Evolutionary conservation across 306 rosid genomes (phyloP).

Genomic region (Ziziphus jujuba): DNA sequence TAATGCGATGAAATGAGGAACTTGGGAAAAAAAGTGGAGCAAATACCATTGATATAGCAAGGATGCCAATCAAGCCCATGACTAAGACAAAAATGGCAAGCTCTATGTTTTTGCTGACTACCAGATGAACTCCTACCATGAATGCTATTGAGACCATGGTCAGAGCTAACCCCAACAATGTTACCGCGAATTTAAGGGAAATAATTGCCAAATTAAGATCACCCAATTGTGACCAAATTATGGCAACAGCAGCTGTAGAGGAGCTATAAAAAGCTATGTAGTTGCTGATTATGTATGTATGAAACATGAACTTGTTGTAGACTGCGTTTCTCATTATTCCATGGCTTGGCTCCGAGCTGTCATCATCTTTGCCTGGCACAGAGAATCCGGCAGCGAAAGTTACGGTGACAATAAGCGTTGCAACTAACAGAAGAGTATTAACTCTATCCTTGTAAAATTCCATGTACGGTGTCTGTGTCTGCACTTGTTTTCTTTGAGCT

Average conservation of each 20-base stretch:
- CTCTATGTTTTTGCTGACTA: slow-evolving; percentile 26
- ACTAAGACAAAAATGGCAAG: slow-evolving; percentile 16
- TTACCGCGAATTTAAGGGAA: neutral
- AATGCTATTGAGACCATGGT: slow-evolving; percentile 27
- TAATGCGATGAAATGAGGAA: neutral
- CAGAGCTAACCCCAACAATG: slow-evolving; percentile 31
- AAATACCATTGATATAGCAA: too few species aligned
- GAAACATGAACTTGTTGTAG: slow-evolving; percentile 5
- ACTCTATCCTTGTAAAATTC: neutral
- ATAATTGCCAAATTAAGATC: neutral
- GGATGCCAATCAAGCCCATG: neutral
- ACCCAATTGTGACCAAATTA: slow-evolving; percentile 37
- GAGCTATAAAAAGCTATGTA: slow-evolving; percentile 34
- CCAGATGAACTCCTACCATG: slow-evolving; percentile 30
- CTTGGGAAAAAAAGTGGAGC: neutral
- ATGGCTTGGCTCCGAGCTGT: slow-evolving; percentile 2
- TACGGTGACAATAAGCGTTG: slow-evolving; percentile 30
- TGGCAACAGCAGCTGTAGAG: slow-evolving; percentile 18
- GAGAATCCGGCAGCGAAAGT: slow-evolving; percentile 40
- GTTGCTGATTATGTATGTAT: slow-evolving; percentile 19
- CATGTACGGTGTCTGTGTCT: neutral
- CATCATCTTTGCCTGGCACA: neutral
- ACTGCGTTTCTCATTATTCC: neutral
- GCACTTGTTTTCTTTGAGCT: too few species aligned
- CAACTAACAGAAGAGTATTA: slow-evolving; percentile 23